Evolutionary conservation across 108 stramenopile genomes (phyloP).

Genomic region (Conticribra weissflogii): DNA sequence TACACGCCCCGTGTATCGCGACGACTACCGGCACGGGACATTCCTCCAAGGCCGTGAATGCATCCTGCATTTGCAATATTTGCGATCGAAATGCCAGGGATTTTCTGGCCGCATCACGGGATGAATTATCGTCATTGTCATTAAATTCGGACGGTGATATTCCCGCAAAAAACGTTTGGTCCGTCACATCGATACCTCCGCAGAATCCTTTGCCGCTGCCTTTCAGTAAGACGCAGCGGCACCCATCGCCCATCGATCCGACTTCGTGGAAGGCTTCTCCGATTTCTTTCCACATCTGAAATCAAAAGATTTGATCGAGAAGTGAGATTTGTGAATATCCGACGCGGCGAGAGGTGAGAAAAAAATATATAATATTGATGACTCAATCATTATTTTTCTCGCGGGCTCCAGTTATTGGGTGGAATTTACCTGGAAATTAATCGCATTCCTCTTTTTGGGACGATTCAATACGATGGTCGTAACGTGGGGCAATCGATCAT

Average conservation of each 20-base stretch:
- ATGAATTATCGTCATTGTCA: conserved; percentile 8
- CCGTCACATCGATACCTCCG: conserved; percentile 74
- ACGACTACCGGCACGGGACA: conserved; percentile 84
- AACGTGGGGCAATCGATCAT: conserved; percentile 46
- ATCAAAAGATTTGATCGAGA: background rate
- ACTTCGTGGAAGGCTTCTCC: conserved; percentile 59
- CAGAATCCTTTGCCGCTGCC: conserved; percentile 75
- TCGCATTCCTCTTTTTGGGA: conserved; percentile 73
- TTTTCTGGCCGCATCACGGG: conserved; percentile 56
- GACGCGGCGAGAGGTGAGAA: too few species aligned
- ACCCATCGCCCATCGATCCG: conserved; percentile 58
- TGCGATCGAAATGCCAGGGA: conserved; percentile 70
- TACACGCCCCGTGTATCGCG: conserved; percentile 74
- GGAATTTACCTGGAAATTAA: conserved; percentile 46
- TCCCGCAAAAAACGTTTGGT: conserved; percentile 54
- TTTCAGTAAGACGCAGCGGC: conserved; percentile 63
- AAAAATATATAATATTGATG: conserved; percentile 1
- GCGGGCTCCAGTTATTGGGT: background rate
- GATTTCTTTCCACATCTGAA: conserved; percentile 79
- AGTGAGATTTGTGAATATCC: background rate
- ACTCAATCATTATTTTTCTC: background rate
- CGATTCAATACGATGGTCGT: conserved; percentile 59
- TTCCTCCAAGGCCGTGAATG: conserved; percentile 71
- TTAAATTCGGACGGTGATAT: background rate
- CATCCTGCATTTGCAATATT: conserved; percentile 74